Evolutionary conservation across 1,284 basidiomycete genomes (phyloP).

Genomic region (Malassezia sympodialis): DNA sequence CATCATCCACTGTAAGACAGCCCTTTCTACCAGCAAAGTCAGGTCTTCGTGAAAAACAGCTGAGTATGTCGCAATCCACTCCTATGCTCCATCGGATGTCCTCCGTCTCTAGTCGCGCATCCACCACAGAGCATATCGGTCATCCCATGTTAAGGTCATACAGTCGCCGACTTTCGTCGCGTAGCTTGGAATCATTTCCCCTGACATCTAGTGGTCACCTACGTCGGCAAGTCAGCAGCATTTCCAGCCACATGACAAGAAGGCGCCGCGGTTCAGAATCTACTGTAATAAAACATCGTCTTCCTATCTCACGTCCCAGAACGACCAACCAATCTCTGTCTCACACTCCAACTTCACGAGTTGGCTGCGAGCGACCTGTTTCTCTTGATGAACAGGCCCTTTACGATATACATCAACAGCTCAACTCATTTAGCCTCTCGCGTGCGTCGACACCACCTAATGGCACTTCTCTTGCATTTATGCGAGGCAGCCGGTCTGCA

Average conservation of each 20-base stretch:
- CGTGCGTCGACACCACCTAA: neutral
- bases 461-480: neutral
- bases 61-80: neutral
- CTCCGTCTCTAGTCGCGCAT: neutral
- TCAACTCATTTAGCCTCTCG: neutral
- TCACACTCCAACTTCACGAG: neutral
- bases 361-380: neutral
- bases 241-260: neutral
- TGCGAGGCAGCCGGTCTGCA: neutral
- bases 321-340: neutral
- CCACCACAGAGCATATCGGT: neutral
- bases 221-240: neutral
- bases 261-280: slow-evolving; percentile 9
- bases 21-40: neutral
- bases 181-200: neutral
- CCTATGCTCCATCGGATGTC: neutral
- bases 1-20: neutral
- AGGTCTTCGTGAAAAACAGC: neutral
- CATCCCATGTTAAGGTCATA: neutral
- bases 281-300: neutral
- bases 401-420: neutral
- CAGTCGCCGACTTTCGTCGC: slow-evolving; percentile 1
- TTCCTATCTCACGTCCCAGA: neutral
- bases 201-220: neutral
- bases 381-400: slow-evolving; percentile 1